A percentile compares a stretch with the other conserved stretches of the same genome.
These are phyloP conservation scores for Komagataella pastoris DNA, from an alignment of 805 yeast genomes.

Conservation along the genomic window DNA sequence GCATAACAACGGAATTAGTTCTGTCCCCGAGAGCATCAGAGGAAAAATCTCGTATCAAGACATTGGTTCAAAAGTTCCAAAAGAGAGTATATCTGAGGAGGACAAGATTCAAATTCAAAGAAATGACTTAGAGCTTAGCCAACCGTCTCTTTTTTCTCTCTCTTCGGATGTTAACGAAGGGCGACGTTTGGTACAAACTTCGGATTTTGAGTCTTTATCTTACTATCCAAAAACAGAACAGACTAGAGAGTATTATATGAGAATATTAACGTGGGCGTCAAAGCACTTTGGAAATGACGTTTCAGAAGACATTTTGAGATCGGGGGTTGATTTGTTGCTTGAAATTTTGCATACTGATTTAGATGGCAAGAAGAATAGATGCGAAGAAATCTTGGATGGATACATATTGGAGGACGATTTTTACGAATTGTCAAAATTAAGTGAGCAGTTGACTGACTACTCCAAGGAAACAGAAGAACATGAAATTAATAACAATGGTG, in stretches of 20 bases:
- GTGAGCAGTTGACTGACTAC: conserved; percentile 39
- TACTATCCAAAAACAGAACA: conserved; percentile 53
- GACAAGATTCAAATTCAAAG: conserved; percentile 4
- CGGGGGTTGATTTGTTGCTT: conserved; percentile 57
- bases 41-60: conserved; percentile 59
- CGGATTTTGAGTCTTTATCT: conserved; percentile 30
- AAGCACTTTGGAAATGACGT: conserved; percentile 50
- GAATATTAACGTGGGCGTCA: conserved; percentile 47
- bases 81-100: conserved; percentile 2
- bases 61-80: conserved; percentile 42
- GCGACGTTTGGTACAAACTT: conserved; percentile 11
- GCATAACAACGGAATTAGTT: conserved; percentile 31
- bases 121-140: conserved; percentile 5
- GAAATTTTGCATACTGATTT: conserved; percentile 32
- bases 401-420: conserved; percentile 28
- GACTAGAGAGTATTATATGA: conserved; percentile 36
- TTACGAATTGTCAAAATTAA: conserved; percentile 29
- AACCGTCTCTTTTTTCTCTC: conserved; percentile 5
- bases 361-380: conserved; percentile 31
- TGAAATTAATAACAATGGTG: conserved; percentile 21
- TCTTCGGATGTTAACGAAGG: conserved; percentile 3
- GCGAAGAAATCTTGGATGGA: conserved; percentile 35
- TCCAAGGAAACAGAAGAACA: conserved; percentile 7
- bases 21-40: conserved; percentile 59
- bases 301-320: conserved; percentile 57